Evolutionary conservation across 768 basidiomycete species (phyloP).

Genomic region (Harrya chromipes): DNA sequence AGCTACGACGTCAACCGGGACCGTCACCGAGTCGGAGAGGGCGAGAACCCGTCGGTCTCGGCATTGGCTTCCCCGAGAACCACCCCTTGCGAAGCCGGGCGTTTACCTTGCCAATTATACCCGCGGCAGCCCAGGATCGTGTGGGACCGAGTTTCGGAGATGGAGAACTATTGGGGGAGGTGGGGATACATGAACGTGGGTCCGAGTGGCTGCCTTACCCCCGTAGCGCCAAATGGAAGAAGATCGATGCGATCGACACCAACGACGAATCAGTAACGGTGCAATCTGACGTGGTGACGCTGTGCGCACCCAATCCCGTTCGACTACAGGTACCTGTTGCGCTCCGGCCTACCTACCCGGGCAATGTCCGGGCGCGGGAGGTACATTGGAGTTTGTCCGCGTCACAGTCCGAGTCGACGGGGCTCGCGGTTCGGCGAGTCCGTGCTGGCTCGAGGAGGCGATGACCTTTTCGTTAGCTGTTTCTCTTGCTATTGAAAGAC

Average conservation of each 20-base stretch:
- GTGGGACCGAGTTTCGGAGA: no score
- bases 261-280: no score
- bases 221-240: background rate
- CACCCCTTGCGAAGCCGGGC: slow-evolving; percentile 20
- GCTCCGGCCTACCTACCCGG: slow-evolving; percentile 13
- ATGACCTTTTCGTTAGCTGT: no score
- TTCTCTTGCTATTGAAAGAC: no score
- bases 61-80: slow-evolving; percentile 26
- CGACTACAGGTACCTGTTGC: background rate
- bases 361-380: no score
- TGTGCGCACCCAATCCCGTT: background rate
- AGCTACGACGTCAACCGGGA: slow-evolving; percentile 13
- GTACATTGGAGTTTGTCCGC: no score
- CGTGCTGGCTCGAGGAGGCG: no score
- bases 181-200: background rate
- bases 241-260: background rate
- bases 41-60: slow-evolving; percentile 20
- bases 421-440: no score
- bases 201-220: slow-evolving; percentile 6
- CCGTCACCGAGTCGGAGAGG: background rate
- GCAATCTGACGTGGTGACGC: no score
- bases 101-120: slow-evolving; percentile 15
- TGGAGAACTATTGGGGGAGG: no score
- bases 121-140: background rate
- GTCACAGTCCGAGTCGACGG: no score